Evolutionary conservation across 371 early-diverging fungal species (phyloP).

Genomic region (Coemansia sp.): DNA sequence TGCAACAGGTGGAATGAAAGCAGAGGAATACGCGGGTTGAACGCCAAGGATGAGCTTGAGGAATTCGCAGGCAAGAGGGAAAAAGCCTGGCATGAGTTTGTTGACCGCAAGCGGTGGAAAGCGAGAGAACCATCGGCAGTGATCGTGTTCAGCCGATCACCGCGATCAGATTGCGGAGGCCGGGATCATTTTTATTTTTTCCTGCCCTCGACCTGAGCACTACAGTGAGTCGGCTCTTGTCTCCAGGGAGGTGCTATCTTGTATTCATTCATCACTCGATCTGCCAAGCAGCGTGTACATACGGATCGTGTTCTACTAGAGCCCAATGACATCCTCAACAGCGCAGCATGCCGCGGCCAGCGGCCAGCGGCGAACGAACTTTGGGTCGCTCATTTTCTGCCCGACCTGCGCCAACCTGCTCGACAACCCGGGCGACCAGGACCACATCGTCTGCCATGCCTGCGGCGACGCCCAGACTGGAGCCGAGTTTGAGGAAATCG

Average conservation of each 20-base stretch:
- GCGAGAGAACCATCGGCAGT: background rate
- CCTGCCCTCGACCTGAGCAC: background rate
- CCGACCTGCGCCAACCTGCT: slow-evolving; percentile 84
- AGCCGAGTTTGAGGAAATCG: slow-evolving; percentile 75
- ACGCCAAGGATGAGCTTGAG: background rate
- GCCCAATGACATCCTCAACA: background rate
- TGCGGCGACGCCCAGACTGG: slow-evolving; percentile 73
- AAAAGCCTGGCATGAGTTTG: background rate
- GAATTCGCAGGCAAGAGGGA: background rate
- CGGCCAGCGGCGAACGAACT: slow-evolving; percentile 38
- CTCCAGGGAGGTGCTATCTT: background rate
- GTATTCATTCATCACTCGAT: background rate
- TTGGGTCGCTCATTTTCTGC: slow-evolving; percentile 68
- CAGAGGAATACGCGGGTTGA: too few species aligned
- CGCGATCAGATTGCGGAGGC: background rate
- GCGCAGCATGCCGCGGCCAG: background rate
- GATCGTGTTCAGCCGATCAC: background rate
- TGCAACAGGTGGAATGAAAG: too few species aligned
- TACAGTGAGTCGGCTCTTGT: background rate
- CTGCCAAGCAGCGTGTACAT: slow-evolving; percentile 5
- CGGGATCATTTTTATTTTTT: background rate
- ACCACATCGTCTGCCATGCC: slow-evolving; percentile 73
- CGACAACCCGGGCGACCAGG: slow-evolving; percentile 75
- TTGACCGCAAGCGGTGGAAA: background rate
- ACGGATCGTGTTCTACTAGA: background rate